Evolutionary conservation across 139 green algal species (phyloP).

Genomic region (Chlamydomonas sphaeroides): DNA sequence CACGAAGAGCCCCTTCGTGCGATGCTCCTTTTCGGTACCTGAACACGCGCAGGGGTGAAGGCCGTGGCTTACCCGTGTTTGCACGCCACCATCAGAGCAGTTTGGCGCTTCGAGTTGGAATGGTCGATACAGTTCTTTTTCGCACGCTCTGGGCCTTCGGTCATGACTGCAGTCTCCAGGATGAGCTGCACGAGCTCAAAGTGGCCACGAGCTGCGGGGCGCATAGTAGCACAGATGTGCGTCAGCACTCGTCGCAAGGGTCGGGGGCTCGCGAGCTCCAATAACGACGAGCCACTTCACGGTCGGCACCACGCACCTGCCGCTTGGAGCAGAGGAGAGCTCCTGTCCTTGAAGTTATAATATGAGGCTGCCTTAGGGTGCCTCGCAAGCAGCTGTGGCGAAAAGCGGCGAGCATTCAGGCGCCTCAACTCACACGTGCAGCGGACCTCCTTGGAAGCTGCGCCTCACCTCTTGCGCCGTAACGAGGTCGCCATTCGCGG

Average conservation of each 20-base stretch:
- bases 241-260: too few species aligned
- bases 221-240: too few species aligned
- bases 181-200: conserved; percentile 63
- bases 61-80: conserved; percentile 72
- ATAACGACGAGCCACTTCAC: too few species aligned
- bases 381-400: conserved; percentile 39
- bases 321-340: conserved; percentile 51
- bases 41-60: too few species aligned
- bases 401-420: too few species aligned
- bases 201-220: conserved; percentile 35
- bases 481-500: conserved; percentile 49
- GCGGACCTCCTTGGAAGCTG: too few species aligned
- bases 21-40: too few species aligned
- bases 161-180: conserved; percentile 62
- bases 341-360: conserved; percentile 54
- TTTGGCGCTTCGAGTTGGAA: conserved; percentile 61
- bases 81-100: conserved; percentile 62
- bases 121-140: conserved; percentile 63
- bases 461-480: conserved; percentile 50
- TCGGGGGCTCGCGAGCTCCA: too few species aligned
- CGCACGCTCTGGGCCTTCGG: conserved; percentile 42
- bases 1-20: too few species aligned
- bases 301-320: too few species aligned
- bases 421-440: too few species aligned
- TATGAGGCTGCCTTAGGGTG: conserved; percentile 46